These are phyloP conservation scores for Moringa oleifera DNA, from an alignment of 345 rosid genomes.

Conservation along the genomic window DNA sequence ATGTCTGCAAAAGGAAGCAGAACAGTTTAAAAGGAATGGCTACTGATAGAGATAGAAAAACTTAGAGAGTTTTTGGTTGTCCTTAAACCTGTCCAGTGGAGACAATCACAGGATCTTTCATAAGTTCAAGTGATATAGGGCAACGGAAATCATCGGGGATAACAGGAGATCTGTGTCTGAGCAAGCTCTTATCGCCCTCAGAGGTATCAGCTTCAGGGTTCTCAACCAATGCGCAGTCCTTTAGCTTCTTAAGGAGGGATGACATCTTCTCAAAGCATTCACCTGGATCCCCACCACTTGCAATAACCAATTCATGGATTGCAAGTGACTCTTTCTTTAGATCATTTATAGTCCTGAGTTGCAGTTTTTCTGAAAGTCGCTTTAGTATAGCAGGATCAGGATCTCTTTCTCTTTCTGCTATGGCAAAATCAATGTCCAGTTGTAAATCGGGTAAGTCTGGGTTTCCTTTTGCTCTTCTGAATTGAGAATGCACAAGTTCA, in stretches of 20 bases:
- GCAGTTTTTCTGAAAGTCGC: constrained; percentile 77
- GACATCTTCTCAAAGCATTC: constrained; percentile 58
- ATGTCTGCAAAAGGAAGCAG: constrained; percentile 58
- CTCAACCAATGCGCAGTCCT: constrained; percentile 45
- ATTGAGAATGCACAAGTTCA: constrained; percentile 83
- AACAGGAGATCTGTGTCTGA: constrained; percentile 85
- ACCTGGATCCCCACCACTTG: constrained; percentile 55
- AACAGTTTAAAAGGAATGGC: constrained; percentile 13
- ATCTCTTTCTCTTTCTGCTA: constrained; percentile 48
- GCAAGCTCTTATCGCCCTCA: constrained; percentile 33
- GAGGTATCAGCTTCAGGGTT: constrained; percentile 49
- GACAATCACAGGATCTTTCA: constrained; percentile 97
- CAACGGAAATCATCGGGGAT: constrained; percentile 97
- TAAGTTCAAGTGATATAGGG: constrained; percentile 94
- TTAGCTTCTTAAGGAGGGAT: constrained; percentile 66
- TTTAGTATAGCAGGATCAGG: constrained; percentile 52
- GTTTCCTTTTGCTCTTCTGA: constrained; percentile 72
- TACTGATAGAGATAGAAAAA: constrained; percentile 7
- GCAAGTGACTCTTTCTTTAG: constrained; percentile 77
- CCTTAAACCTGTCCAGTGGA: constrained; percentile 99
- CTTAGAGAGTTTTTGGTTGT: too few relatives aligned
- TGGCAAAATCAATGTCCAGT: constrained; percentile 61
- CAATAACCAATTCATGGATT: constrained; percentile 63
- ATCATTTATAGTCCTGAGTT: constrained; percentile 70
- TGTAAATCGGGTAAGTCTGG: constrained; percentile 56